Percentiles rank a stretch among this genome's conserved stretches.
Evolutionary conservation across 2,329 filamentous ascomycete genomes (phyloP).

Genomic region (Neospermospora avenae): DNA sequence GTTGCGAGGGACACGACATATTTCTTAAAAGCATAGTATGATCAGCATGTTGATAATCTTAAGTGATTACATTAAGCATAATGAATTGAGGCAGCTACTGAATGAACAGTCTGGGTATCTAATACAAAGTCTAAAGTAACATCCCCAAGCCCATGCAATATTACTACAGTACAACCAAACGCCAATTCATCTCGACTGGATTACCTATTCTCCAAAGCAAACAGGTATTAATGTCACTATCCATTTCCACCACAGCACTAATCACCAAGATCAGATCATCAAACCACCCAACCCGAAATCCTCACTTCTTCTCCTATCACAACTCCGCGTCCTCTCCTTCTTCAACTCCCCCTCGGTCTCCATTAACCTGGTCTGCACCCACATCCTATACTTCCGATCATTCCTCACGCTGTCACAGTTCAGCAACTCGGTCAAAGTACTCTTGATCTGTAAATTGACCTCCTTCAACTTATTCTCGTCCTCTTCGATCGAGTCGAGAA

Average conservation of each 20-base stretch:
- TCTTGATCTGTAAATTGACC: conserved; percentile 51
- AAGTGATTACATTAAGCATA: background rate
- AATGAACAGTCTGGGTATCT: conserved; percentile 16
- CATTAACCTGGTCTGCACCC: conserved; percentile 51
- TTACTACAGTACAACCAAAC: background rate
- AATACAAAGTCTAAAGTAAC: conserved; percentile 3
- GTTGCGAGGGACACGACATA: background rate
- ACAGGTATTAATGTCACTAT: background rate
- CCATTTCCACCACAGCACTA: background rate
- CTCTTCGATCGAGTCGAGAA: conserved; percentile 25
- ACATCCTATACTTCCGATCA: conserved; percentile 45
- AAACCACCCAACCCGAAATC: conserved; percentile 15
- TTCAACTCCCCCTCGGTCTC: conserved; percentile 48
- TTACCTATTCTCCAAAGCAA: no score
- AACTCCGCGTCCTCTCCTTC: conserved; percentile 24
- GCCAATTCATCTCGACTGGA: background rate
- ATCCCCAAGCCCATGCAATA: background rate
- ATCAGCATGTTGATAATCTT: background rate
- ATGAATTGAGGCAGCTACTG: background rate
- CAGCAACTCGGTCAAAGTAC: conserved; percentile 50
- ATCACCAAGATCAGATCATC: background rate
- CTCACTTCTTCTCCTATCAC: conserved; percentile 24
- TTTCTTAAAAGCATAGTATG: no score
- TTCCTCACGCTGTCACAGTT: conserved; percentile 48
- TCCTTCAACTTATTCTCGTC: conserved; percentile 40